These are phyloP conservation scores for Oenanthe sinensis DNA, from an alignment of 129 eudicot genomes.

Conservation along the genomic window DNA sequence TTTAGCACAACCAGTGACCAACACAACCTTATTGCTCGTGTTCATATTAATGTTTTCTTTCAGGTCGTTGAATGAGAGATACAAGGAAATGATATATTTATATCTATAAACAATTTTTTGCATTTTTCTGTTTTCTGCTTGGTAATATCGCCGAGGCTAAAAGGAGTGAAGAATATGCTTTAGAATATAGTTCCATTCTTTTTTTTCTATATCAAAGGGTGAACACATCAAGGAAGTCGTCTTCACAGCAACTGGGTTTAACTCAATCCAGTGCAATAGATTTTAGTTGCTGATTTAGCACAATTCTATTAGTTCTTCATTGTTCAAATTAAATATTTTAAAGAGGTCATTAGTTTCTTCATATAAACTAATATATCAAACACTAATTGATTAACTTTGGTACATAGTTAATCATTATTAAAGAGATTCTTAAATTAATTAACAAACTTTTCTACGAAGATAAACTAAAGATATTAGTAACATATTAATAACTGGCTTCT, in stretches of 20 bases:
- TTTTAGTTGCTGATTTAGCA: background rate
- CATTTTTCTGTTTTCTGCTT: background rate
- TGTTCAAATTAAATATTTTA: too few species aligned
- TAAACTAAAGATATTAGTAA: too few species aligned
- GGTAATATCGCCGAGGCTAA: background rate
- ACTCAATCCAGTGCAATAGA: background rate
- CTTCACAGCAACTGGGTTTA: conserved; percentile 2
- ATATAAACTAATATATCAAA: too few species aligned
- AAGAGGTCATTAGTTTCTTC: too few species aligned
- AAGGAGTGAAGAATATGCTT: conserved; percentile 16
- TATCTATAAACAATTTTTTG: background rate
- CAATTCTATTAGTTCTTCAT: background rate
- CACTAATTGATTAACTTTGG: too few species aligned
- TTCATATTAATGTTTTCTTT: conserved; percentile 24
- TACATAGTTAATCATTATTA: background rate
- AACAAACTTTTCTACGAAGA: too few species aligned
- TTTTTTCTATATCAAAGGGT: conserved; percentile 1
- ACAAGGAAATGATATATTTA: conserved; percentile 9
- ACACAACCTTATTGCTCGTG: conserved; percentile 35
- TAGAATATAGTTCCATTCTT: conserved; percentile 6
- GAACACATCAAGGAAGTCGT: conserved; percentile 32
- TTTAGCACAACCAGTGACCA: conserved; percentile 74
- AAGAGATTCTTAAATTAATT: too few species aligned
- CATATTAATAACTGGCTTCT: background rate
- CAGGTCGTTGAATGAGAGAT: background rate